Evolutionary conservation across 768 basidiomycete genomes (phyloP), one percentile per base, ranked within the genome.

Genomic region (Dentipellis sp.): DNA sequence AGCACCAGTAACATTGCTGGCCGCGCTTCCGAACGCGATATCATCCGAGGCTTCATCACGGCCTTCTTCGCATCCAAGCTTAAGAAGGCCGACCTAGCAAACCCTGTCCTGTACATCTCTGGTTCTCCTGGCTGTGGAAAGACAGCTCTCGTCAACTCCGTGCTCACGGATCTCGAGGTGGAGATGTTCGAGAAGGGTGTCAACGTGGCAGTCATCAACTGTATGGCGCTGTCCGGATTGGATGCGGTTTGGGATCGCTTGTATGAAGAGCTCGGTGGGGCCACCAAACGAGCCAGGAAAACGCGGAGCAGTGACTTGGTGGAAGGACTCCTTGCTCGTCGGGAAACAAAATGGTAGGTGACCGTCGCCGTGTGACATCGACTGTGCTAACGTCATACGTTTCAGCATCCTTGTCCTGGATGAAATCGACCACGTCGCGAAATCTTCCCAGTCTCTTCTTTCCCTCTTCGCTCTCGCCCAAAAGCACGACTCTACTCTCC

Each of bases 91-190:
- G 62, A 22, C 57, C 58, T 4, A 53, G 45, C 58, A 21, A 65
- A 70, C 23, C 74, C 80, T 10, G 77, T 80, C 45, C 75, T 95
- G 56, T 97, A 94, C 68, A 84, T 97, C 53, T 94, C 94, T 9
- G 95, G 95, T 9, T 82, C 91, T 1, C 93, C 94, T 3, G 95
- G 94, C 1, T 92, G 91, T 2, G 92, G 92, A 17, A 94, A 95
- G 73, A 94, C 91, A 1, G 92, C 91, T 0, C 73, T 95, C 3
- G 80, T 93, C 23, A 84, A 86, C 63, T 74, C 83, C 4, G 71
- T 91, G 29, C 67, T 94, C 19, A 68, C 68, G 17, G 56, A 59
- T 2, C 56, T 68, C n/a, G 68, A 71, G 8, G 59, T 78, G 23
- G 68, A 73, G 35, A 52, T 61, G 22, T 62, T 72, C 8, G 72